Evolutionary conservation across 352 stramenopile genomes (phyloP).

Genomic region (Phytophthora podocarpi): DNA sequence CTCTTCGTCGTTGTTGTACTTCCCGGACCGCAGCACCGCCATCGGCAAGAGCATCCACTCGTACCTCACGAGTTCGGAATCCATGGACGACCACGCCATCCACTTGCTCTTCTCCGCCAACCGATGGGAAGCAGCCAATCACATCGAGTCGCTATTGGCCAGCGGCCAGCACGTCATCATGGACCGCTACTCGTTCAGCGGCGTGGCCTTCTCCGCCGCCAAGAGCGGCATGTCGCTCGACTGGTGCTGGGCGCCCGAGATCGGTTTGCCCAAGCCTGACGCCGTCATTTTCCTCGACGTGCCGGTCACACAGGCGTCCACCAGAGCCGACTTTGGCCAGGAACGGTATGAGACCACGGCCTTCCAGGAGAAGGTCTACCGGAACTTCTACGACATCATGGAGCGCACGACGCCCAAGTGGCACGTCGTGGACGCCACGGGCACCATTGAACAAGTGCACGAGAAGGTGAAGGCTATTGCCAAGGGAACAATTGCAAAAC

Average conservation of each 20-base stretch:
- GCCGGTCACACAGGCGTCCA: slow-evolving; percentile 85
- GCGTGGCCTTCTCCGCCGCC: slow-evolving; percentile 97
- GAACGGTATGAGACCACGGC: slow-evolving; percentile 92
- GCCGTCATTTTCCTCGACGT: slow-evolving; percentile 98
- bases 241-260: slow-evolving; percentile 98
- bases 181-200: slow-evolving; percentile 98
- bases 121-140: slow-evolving; percentile 95
- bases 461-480: slow-evolving; percentile 61
- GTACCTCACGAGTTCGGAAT: slow-evolving; percentile 92
- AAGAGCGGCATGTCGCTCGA: slow-evolving; percentile 94
- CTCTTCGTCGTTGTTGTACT: slow-evolving; percentile 63
- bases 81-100: slow-evolving; percentile 97
- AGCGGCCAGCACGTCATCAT: slow-evolving; percentile 94
- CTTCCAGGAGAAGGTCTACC: slow-evolving; percentile 88
- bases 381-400: slow-evolving; percentile 83
- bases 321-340: slow-evolving; percentile 93
- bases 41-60: slow-evolving; percentile 97
- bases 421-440: slow-evolving; percentile 82
- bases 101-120: slow-evolving; percentile 99
- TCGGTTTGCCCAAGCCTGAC: slow-evolving; percentile 97
- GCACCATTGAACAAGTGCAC: slow-evolving; percentile 80
- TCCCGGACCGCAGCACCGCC: slow-evolving; percentile 84
- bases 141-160: slow-evolving; percentile 69
- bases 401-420: slow-evolving; percentile 47
- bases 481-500: slow-evolving; percentile 46